Conservation (phyloP, 2,329 filamentous ascomycete genomes). For the Penicillium palitans region DNA sequence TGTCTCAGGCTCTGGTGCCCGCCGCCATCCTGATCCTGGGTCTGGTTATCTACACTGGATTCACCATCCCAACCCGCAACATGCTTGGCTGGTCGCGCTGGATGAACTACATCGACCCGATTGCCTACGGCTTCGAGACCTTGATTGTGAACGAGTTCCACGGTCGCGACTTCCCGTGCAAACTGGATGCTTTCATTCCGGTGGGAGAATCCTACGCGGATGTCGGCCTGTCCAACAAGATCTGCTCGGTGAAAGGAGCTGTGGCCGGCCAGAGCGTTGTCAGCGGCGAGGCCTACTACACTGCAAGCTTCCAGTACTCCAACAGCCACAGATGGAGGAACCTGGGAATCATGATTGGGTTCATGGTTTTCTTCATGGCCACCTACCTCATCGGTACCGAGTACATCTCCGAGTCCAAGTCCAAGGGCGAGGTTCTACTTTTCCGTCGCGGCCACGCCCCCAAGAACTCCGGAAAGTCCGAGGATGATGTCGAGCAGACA, state of each 20-base stretch:
- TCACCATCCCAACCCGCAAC: conserved; percentile 9
- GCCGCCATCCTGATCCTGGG: conserved; percentile 9
- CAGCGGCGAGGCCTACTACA: conserved; percentile 60
- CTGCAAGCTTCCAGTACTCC: conserved; percentile 57
- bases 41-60: conserved; percentile 11
- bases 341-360: conserved; percentile 67
- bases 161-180: conserved; percentile 57
- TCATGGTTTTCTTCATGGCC: conserved; percentile 61
- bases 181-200: conserved; percentile 43
- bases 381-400: conserved; percentile 67
- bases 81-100: conserved; percentile 14
- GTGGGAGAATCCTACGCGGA: conserved; percentile 40
- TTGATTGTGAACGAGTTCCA: conserved; percentile 68
- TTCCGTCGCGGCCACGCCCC: conserved; percentile 70
- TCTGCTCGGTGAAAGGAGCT: conserved; percentile 63
- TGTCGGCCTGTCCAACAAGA: conserved; percentile 40
- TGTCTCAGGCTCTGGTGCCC: conserved; percentile 45
- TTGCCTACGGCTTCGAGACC: conserved; percentile 9
- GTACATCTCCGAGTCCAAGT: conserved; percentile 63
- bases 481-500: conserved; percentile 32
- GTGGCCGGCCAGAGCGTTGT: conserved; percentile 55
- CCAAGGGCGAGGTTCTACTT: conserved; percentile 73
- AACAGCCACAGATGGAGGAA: conserved; percentile 65
- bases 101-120: conserved; percentile 13
- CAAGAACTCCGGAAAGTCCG: conserved; percentile 18